phyloP scores from a whole-genome alignment of 345 rosid genomes.

The Combretum micranthum region DNA sequence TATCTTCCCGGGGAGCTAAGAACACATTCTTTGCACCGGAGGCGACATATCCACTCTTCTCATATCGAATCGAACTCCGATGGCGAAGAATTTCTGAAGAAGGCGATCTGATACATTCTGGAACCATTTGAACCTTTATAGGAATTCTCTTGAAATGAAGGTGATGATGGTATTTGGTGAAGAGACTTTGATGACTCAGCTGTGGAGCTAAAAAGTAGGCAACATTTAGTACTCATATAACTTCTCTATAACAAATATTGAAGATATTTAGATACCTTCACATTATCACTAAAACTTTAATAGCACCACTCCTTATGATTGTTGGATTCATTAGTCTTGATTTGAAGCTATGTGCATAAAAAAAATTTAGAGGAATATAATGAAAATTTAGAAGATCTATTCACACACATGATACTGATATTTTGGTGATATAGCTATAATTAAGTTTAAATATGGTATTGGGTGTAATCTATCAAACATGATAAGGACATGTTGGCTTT shows the following conservation, averaged over 20 bases:
- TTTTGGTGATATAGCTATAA: no score
- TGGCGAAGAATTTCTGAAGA: constrained; percentile 28
- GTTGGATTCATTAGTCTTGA: no score
- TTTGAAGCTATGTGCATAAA: no score
- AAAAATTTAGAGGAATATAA: no score
- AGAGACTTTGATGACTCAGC: constrained; percentile 12
- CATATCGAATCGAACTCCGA: constrained; percentile 34
- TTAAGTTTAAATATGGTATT: no score
- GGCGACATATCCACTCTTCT: constrained; percentile 40
- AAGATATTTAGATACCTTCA: no score
- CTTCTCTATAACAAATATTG: no score
- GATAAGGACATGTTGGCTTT: constrained; percentile 46
- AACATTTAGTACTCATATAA: neutral
- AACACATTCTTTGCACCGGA: constrained; percentile 16
- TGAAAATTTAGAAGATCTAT: no score
- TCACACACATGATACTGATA: no score
- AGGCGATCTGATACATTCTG: constrained; percentile 23
- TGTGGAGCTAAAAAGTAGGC: constrained; percentile 6
- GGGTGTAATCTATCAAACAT: neutral
- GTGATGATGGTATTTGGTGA: constrained; percentile 26
- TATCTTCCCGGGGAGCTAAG: constrained; percentile 34
- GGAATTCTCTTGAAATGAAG: constrained; percentile 32
- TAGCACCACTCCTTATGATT: no score
- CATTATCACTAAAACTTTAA: no score
- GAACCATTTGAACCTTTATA: constrained; percentile 20